A percentile compares a stretch with the other conserved stretches of the same genome.
Conservation (phyloP, 2,329 filamentous ascomycete species). For the Diaporthe humulicola region DNA sequence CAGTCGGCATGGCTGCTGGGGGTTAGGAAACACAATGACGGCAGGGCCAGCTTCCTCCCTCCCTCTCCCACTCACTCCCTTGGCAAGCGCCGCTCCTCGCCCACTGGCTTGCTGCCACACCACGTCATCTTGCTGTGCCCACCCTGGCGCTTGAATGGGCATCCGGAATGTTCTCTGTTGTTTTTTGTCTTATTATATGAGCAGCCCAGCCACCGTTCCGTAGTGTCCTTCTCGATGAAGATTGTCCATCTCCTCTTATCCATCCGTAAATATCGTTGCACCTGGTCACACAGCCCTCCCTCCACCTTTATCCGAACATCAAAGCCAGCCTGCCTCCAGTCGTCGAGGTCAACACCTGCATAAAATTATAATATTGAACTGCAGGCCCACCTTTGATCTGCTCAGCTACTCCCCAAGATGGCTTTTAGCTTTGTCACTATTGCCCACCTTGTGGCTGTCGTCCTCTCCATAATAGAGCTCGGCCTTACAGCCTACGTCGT, state of each 20-base stretch:
- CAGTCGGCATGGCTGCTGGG: background rate
- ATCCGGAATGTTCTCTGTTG: background rate
- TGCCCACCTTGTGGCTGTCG: conserved; percentile 74
- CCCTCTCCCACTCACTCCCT: background rate
- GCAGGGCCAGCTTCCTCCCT: background rate
- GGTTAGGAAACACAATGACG: background rate
- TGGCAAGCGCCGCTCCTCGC: background rate
- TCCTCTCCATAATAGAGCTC: conserved; percentile 81
- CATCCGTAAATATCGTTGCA: conserved; percentile 7
- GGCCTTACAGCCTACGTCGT: conserved; percentile 80
- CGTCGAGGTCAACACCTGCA: background rate
- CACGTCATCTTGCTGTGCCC: conserved; percentile 31
- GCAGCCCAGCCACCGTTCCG: conserved; percentile 8
- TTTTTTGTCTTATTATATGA: conserved; percentile 1
- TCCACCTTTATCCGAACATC: background rate
- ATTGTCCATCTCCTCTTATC: background rate
- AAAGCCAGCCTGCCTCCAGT: background rate
- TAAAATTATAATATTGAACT: background rate
- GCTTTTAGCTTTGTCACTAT: conserved; percentile 69
- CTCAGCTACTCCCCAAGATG: conserved; percentile 54
- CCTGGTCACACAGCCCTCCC: background rate
- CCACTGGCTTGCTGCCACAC: conserved; percentile 27
- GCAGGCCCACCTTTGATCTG: background rate
- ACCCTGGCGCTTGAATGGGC: conserved; percentile 25
- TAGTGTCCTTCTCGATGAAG: background rate